A percentile compares a stretch with the other conserved stretches of the same genome.
These are phyloP conservation scores for Mucor circinelloides DNA, from an alignment of 371 early-diverging fungal genomes.

Conservation along the genomic window DNA sequence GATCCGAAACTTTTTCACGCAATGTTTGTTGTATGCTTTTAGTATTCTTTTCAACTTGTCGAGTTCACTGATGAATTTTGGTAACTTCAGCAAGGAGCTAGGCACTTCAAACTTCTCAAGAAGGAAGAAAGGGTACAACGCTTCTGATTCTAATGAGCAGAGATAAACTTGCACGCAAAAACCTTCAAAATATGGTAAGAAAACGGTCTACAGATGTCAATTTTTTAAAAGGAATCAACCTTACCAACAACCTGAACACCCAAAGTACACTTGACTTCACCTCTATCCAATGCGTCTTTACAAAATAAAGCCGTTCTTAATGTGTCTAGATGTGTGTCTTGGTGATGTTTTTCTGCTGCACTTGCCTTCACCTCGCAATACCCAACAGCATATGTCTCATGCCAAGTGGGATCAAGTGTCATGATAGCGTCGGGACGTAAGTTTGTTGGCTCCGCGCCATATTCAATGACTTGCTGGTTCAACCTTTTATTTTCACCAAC, in stretches of 20 bases:
- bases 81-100: background rate
- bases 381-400: constrained; percentile 14
- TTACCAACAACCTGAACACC: constrained; percentile 27
- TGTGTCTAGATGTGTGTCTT: constrained; percentile 18
- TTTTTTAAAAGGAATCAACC: constrained; percentile 1
- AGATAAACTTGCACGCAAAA: background rate
- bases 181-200: background rate
- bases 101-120: constrained; percentile 1
- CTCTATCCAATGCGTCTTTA: constrained; percentile 21
- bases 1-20: background rate
- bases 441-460: background rate
- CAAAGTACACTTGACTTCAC: constrained; percentile 17
- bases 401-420: no score
- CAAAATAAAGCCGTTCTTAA: constrained; percentile 17
- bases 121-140: background rate
- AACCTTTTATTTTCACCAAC: constrained; percentile 5
- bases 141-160: constrained; percentile 1
- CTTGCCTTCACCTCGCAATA: constrained; percentile 22
- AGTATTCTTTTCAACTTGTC: background rate
- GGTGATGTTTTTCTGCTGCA: background rate
- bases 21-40: background rate
- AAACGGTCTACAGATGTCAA: background rate
- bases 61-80: background rate
- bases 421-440: constrained; percentile 11
- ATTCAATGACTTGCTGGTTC: constrained; percentile 3